A percentile compares a stretch with the other conserved stretches of the same genome.
Conservation (phyloP, 2,329 filamentous ascomycete species). For the Aspergillus piperis region DNA sequence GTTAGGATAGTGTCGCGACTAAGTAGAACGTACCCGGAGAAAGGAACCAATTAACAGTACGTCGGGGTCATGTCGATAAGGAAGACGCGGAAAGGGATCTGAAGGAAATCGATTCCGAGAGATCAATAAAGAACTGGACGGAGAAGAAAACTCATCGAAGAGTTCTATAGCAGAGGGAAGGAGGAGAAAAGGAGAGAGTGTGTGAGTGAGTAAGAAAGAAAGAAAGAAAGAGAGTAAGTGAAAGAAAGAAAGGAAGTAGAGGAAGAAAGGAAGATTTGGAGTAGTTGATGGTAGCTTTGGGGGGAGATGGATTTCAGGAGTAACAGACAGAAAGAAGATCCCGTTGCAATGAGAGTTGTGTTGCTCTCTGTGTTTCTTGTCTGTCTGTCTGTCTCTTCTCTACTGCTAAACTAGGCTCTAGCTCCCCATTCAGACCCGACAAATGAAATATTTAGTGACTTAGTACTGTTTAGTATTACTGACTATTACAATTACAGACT, state of each 20-base stretch:
- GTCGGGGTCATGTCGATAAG: constrained; percentile 14
- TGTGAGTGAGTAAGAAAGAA: not conserved
- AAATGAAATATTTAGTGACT: not conserved
- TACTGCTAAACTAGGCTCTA: too few relatives aligned
- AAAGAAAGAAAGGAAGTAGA: not conserved
- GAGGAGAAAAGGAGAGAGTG: not conserved
- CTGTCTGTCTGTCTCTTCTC: too few relatives aligned
- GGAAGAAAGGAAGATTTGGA: not conserved
- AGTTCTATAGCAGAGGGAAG: not conserved
- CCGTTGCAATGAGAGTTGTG: not conserved
- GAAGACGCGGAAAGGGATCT: not conserved
- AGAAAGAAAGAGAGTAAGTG: not conserved
- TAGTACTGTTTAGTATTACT: not conserved
- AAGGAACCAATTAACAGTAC: constrained; percentile 19
- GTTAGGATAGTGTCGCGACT: constrained; percentile 14
- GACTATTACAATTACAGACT: constrained; percentile 1
- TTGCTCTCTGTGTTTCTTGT: not conserved
- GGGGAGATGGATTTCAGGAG: constrained; percentile 5
- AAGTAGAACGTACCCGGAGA: constrained; percentile 20
- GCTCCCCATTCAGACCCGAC: too few relatives aligned
- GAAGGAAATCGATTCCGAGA: not conserved
- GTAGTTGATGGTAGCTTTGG: constrained; percentile 1
- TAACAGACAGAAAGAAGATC: not conserved
- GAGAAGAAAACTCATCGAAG: not conserved
- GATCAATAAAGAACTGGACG: constrained; percentile 4